Evolutionary conservation across 75 land plant species (phyloP), one percentile per base, ranked within the genome.

Genomic region (Sequoia sempervirens): DNA sequence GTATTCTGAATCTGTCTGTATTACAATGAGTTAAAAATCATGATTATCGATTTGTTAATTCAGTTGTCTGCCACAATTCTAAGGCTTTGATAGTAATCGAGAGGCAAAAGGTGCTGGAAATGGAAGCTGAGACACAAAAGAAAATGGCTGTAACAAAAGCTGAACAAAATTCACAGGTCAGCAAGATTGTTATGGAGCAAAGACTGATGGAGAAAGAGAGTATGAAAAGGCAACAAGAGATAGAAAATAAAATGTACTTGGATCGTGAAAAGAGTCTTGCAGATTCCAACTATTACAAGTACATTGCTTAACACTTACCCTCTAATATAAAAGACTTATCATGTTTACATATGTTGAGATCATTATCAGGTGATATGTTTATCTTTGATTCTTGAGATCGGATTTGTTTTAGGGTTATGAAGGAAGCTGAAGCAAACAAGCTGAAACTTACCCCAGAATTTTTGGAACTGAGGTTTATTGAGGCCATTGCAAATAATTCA

Each of bases 131-230:
- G 84, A 95, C 98, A 36, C 86, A 88, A 54, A 97, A 94, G 88
- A 97, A 95, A 86, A 93, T 92, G 79, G 99, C 99, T 53, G 89
- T 97, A n/a, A 90, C 95, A 84, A 95, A 93, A 87, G 99, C 99
- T 80, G 97, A 97, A 83, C 95, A 95, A 85, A 90, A 95, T 91
- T 90, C 99, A 50, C 89, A 91, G 53, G 99, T 97, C 69, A 97
- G 99, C 85, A 93, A 79, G 90, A 97, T 97, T 82, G 85, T 88
- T 11, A 95, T 97, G 99, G 86, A 93, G 38, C 99, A 97, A 85
- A 89, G 85, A 75, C 75, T 97, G 75, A 95, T 91, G 97, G 99
- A 97, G 89, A 95, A 95, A 87, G 95, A 95, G 75, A 93, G 96
- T 81, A 78, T 84, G 37, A 89, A 86, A 83, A 88, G 56, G 85